These are phyloP conservation scores for Plasmopara viticola DNA, from an alignment of 352 stramenopile species.

Conservation along the genomic window DNA sequence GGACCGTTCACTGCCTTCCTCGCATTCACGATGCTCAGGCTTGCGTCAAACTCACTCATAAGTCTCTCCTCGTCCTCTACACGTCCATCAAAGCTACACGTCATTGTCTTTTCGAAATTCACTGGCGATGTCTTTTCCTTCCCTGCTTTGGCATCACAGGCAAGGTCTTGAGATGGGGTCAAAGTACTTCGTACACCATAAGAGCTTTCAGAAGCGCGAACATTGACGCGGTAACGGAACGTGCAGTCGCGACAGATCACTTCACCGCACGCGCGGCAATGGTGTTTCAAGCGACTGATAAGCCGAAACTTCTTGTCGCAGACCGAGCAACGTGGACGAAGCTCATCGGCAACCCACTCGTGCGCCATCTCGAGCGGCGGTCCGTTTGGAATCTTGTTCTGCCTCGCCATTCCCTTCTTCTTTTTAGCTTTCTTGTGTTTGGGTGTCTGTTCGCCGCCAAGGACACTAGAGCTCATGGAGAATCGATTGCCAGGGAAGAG, in stretches of 20 bases:
- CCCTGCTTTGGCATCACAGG: slow-evolving; percentile 6
- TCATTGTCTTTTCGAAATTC: slow-evolving; percentile 30
- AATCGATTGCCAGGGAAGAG: slow-evolving; percentile 24
- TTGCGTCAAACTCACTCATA: slow-evolving; percentile 15
- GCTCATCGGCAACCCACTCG: slow-evolving; percentile 55
- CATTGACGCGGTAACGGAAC: slow-evolving; percentile 38
- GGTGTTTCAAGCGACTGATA: slow-evolving; percentile 51
- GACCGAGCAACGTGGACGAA: slow-evolving; percentile 42
- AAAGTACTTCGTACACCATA: slow-evolving; percentile 18
- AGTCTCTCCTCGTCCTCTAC: slow-evolving; percentile 13
- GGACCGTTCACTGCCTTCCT: slow-evolving; percentile 20
- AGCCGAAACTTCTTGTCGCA: slow-evolving; percentile 62
- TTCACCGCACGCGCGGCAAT: slow-evolving; percentile 69
- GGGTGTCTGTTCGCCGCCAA: slow-evolving; percentile 1
- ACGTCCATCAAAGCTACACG: slow-evolving; percentile 26
- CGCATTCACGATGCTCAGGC: slow-evolving; percentile 23
- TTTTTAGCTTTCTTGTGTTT: slow-evolving; percentile 23
- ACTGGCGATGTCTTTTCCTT: slow-evolving; percentile 2
- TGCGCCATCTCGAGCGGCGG: slow-evolving; percentile 49
- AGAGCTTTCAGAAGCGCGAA: slow-evolving; percentile 27
- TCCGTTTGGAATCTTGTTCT: slow-evolving; percentile 21
- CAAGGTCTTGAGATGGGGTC: slow-evolving; percentile 12
- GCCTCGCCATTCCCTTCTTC: slow-evolving; percentile 16
- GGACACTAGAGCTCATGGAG: slow-evolving; percentile 17
- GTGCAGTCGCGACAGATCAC: slow-evolving; percentile 52